These are phyloP conservation scores for Starmerella floris DNA, from an alignment of 805 yeast genomes.

Conservation along the genomic window DNA sequence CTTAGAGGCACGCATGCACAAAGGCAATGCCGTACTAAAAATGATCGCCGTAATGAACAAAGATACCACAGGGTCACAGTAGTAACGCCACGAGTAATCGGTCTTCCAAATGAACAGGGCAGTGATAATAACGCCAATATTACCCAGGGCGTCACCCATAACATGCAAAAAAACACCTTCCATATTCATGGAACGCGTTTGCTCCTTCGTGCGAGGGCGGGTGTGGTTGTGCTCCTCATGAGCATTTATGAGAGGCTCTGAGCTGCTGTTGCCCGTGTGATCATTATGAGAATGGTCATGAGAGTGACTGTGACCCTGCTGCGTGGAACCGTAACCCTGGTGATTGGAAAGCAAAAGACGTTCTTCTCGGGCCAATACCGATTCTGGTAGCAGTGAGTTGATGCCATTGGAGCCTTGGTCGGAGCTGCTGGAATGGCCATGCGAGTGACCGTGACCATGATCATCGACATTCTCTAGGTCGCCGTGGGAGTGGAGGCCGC, in stretches of 20 bases:
- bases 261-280: not conserved
- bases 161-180: conserved; percentile 94
- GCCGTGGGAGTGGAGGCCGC: conserved; percentile 30
- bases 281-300: not conserved
- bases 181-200: conserved; percentile 73
- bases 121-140: conserved; percentile 78
- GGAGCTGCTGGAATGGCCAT: conserved; percentile 17
- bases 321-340: not conserved
- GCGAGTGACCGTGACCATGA: conserved; percentile 12
- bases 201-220: conserved; percentile 21
- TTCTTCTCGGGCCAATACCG: conserved; percentile 20
- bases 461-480: conserved; percentile 11
- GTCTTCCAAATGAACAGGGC: conserved; percentile 93
- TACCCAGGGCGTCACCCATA: conserved; percentile 90
- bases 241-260: conserved; percentile 5
- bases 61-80: conserved; percentile 77
- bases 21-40: conserved; percentile 80
- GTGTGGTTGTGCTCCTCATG: conserved; percentile 26
- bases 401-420: conserved; percentile 2
- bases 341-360: conserved; percentile 16
- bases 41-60: conserved; percentile 75
- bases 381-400: conserved; percentile 14
- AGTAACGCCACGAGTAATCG: conserved; percentile 72
- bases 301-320: not conserved
- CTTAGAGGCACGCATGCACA: conserved; percentile 73